A percentile compares a stretch with the other conserved stretches of the same genome.
phyloP scores from a whole-genome alignment of 2,329 filamentous ascomycete species.

The Zarea fungicola region DNA sequence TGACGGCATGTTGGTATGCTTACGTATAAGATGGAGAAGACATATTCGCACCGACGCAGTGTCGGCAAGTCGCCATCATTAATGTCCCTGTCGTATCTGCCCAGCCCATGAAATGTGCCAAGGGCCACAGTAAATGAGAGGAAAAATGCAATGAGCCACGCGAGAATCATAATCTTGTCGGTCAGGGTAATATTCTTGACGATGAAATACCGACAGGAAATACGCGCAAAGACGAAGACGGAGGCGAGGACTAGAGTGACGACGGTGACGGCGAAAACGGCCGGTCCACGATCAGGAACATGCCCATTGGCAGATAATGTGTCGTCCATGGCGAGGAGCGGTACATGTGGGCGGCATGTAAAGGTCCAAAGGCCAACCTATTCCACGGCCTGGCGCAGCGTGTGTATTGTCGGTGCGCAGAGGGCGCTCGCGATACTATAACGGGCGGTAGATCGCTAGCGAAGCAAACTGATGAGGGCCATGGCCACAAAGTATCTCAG shows the following conservation, averaged over 20 bases:
- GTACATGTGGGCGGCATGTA: neutral
- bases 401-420: too few species aligned
- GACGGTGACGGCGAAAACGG: slow-evolving; percentile 66
- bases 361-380: neutral
- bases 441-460: slow-evolving; percentile 1
- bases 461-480: neutral
- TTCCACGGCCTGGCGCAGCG: too few species aligned
- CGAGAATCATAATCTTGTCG: slow-evolving; percentile 74
- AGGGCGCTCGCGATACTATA: too few species aligned
- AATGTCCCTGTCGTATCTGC: slow-evolving; percentile 61
- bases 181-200: slow-evolving; percentile 68
- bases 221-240: slow-evolving; percentile 67
- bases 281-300: slow-evolving; percentile 48
- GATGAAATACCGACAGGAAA: slow-evolving; percentile 68
- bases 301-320: slow-evolving; percentile 17
- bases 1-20: slow-evolving; percentile 19
- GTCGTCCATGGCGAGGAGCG: slow-evolving; percentile 2
- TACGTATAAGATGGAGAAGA: slow-evolving; percentile 60
- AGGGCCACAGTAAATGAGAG: slow-evolving; percentile 62
- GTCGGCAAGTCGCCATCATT: slow-evolving; percentile 38
- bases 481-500: slow-evolving; percentile 1
- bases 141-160: slow-evolving; percentile 69
- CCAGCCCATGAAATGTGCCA: slow-evolving; percentile 60
- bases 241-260: slow-evolving; percentile 64
- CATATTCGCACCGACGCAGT: slow-evolving; percentile 58